Evolutionary conservation across 805 yeast species (phyloP).

Genomic region (Barnettozyma siamensis): DNA sequence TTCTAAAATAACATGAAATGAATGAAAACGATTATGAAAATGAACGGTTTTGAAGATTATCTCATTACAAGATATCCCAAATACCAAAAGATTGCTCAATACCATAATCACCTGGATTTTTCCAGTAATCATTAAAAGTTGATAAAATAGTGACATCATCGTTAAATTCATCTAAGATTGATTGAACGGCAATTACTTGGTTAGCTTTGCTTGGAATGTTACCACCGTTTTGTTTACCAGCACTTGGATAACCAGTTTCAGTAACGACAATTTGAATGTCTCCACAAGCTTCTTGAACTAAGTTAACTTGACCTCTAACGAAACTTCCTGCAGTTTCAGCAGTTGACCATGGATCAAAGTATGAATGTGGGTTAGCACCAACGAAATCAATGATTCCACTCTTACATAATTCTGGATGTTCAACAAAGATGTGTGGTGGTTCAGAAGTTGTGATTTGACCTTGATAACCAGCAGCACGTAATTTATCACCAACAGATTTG

Average conservation of each 20-base stretch:
- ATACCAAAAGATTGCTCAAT: slow-evolving; percentile 87
- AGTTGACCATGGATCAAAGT: slow-evolving; percentile 57
- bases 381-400: slow-evolving; percentile 68
- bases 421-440: slow-evolving; percentile 71
- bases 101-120: slow-evolving; percentile 72
- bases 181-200: slow-evolving; percentile 62
- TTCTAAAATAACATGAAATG: neutral
- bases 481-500: slow-evolving; percentile 49
- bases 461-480: slow-evolving; percentile 64
- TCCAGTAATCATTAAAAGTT: slow-evolving; percentile 85
- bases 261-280: slow-evolving; percentile 54
- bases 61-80: slow-evolving; percentile 25
- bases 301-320: slow-evolving; percentile 52
- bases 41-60: neutral
- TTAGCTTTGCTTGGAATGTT: slow-evolving; percentile 68
- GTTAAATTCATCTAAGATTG: slow-evolving; percentile 53
- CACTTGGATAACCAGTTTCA: slow-evolving; percentile 87
- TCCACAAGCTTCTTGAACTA: slow-evolving; percentile 51
- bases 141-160: slow-evolving; percentile 67
- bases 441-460: slow-evolving; percentile 83
- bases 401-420: slow-evolving; percentile 63
- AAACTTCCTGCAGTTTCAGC: slow-evolving; percentile 72
- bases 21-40: neutral
- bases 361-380: slow-evolving; percentile 83
- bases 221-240: slow-evolving; percentile 64